Conservation (phyloP, 2,329 filamentous ascomycete species). For the Ceratocystis alfenasii region DNA sequence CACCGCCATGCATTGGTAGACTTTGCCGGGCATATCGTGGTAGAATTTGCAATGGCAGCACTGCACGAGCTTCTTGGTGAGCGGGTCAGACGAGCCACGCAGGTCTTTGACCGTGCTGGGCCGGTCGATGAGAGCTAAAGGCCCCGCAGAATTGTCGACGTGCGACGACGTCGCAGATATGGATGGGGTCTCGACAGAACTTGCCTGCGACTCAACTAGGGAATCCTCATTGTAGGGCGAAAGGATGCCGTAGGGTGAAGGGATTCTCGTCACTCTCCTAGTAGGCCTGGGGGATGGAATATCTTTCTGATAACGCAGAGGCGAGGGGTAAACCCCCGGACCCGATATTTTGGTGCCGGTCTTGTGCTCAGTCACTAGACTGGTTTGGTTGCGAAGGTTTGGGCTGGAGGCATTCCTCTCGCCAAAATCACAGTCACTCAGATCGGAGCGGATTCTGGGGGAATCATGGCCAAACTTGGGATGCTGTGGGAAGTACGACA, state of each 20-base stretch:
- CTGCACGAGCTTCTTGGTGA: slow-evolving; percentile 53
- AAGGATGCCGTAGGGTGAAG: slow-evolving; percentile 16
- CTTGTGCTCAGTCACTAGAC: neutral
- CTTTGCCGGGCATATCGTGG: slow-evolving; percentile 52
- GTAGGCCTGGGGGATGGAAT: neutral
- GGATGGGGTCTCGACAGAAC: slow-evolving; percentile 10
- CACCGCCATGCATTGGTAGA: slow-evolving; percentile 53
- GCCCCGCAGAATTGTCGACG: neutral
- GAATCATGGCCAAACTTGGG: slow-evolving; percentile 7
- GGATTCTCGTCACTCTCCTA: neutral
- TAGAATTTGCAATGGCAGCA: slow-evolving; percentile 54
- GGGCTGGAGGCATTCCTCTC: neutral
- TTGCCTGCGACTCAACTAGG: slow-evolving; percentile 10
- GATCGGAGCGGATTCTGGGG: slow-evolving; percentile 13
- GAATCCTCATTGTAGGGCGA: slow-evolving; percentile 19
- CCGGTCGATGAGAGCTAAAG: neutral
- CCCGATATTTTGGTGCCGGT: neutral
- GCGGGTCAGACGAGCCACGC: slow-evolving; percentile 29
- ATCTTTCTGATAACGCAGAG: slow-evolving; percentile 11
- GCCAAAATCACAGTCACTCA: slow-evolving; percentile 14
- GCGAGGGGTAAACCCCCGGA: neutral
- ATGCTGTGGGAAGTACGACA: slow-evolving; percentile 5
- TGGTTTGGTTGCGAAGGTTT: neutral
- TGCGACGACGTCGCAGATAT: slow-evolving; percentile 11
- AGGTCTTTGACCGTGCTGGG: slow-evolving; percentile 11